Conservation (phyloP, 2,329 filamentous ascomycete species). For the Xylaria sp. region DNA sequence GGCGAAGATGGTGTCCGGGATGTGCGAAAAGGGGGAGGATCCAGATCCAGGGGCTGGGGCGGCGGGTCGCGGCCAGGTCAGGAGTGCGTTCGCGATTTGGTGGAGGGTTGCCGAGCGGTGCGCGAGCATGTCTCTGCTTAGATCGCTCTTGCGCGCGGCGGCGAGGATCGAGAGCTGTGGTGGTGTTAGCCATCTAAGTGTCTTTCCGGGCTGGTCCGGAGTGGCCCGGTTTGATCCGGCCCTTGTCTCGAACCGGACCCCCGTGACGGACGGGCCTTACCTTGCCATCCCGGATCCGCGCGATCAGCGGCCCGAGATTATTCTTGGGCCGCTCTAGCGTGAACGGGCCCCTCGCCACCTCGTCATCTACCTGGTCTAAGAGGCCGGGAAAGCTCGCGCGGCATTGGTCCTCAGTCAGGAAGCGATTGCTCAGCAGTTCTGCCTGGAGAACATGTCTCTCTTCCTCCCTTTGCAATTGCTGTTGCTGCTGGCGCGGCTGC, state of each 20-base stretch:
- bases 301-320: constrained; percentile 57
- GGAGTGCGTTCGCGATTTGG: constrained; percentile 63
- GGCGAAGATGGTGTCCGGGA: constrained; percentile 62
- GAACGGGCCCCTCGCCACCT: constrained; percentile 58
- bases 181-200: too few relatives aligned
- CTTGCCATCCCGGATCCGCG: constrained; percentile 57
- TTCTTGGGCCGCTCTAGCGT: constrained; percentile 50
- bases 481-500: neutral
- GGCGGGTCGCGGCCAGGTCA: constrained; percentile 56
- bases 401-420: constrained; percentile 58
- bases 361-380: constrained; percentile 58
- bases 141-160: constrained; percentile 53
- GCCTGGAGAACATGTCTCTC: constrained; percentile 24
- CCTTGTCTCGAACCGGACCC: neutral
- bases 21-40: constrained; percentile 32
- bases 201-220: too few relatives aligned
- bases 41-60: neutral
- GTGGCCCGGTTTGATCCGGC: neutral
- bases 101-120: constrained; percentile 64
- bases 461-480: neutral
- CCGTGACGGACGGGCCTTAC: constrained; percentile 40
- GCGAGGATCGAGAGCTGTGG: constrained; percentile 58
- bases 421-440: constrained; percentile 51
- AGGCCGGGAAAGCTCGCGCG: constrained; percentile 58
- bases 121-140: constrained; percentile 59